phyloP scores from a whole-genome alignment of 78 protist genomes.

The Dictyostelium intermedium region DNA sequence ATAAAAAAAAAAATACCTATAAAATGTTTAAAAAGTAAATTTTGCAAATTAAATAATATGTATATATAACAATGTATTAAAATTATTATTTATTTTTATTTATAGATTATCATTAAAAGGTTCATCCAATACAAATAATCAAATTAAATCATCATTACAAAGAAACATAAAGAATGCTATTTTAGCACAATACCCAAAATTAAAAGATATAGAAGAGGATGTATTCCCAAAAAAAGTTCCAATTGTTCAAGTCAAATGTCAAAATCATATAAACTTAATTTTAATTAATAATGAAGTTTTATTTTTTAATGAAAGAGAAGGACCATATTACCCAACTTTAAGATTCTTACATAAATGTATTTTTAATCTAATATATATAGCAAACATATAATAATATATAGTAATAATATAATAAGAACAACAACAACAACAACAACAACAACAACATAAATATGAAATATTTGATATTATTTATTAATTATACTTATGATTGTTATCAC shows the following conservation, averaged over 20 bases:
- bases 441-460: too few species aligned
- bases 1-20: neutral
- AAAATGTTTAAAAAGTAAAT: conserved; percentile 9
- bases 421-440: too few species aligned
- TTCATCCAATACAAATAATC: conserved; percentile 13
- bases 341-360: conserved; percentile 80
- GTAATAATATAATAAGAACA: neutral
- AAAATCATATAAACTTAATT: conserved; percentile 44
- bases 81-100: neutral
- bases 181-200: conserved; percentile 61
- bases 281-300: conserved; percentile 69
- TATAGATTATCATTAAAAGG: conserved; percentile 48
- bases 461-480: too few species aligned
- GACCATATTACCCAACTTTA: conserved; percentile 80
- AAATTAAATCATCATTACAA: conserved; percentile 76
- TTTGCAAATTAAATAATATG: neutral
- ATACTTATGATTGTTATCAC: neutral
- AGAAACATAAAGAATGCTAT: conserved; percentile 60
- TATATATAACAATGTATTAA: too few species aligned
- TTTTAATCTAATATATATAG: neutral
- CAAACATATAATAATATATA: neutral
- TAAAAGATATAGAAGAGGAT: conserved; percentile 65
- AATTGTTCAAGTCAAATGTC: conserved; percentile 80
- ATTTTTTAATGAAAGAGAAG: conserved; percentile 81
- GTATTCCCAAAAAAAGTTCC: conserved; percentile 83